phyloP scores from a whole-genome alignment of 2,329 filamentous ascomycete species.

The Claviceps maximensis region DNA sequence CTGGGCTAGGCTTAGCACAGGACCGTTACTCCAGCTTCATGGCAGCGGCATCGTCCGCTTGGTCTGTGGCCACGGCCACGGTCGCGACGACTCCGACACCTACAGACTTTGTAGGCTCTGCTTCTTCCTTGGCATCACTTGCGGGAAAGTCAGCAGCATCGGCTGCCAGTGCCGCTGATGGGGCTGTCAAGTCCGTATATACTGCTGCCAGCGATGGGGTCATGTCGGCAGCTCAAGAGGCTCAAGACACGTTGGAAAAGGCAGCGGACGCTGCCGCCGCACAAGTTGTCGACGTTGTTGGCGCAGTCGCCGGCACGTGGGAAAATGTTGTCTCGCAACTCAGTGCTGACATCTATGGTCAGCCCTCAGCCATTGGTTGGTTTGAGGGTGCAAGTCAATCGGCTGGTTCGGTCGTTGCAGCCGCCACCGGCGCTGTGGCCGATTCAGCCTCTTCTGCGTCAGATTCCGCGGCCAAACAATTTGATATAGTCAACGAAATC shows the following conservation, averaged over 20 bases:
- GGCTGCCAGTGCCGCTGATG: constrained; percentile 32
- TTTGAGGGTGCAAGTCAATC: constrained; percentile 32
- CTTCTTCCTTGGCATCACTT: constrained; percentile 36
- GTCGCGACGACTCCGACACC: constrained; percentile 42
- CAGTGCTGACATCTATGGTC: constrained; percentile 57
- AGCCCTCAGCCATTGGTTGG: constrained; percentile 45
- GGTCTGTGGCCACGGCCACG: constrained; percentile 41
- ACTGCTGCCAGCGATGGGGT: constrained; percentile 31
- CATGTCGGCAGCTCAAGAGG: constrained; percentile 24
- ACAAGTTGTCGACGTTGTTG: constrained; percentile 22
- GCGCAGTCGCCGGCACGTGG: constrained; percentile 27
- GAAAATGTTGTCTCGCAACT: constrained; percentile 42
- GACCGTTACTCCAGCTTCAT: constrained; percentile 67
- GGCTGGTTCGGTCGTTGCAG: constrained; percentile 45
- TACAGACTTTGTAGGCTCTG: constrained; percentile 34
- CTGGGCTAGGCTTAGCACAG: constrained; percentile 65
- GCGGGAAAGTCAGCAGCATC: constrained; percentile 32
- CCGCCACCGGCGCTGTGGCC: constrained; percentile 36
- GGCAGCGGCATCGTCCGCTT: constrained; percentile 54
- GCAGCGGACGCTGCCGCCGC: constrained; percentile 33
- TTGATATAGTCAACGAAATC: constrained; percentile 55
- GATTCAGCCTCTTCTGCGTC: constrained; percentile 39
- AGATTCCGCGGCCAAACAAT: constrained; percentile 48
- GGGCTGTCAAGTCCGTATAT: constrained; percentile 37
- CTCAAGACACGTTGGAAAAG: constrained; percentile 24